phyloP scores from a whole-genome alignment of 257 asterid species.

The Orobanche coerulescens region DNA sequence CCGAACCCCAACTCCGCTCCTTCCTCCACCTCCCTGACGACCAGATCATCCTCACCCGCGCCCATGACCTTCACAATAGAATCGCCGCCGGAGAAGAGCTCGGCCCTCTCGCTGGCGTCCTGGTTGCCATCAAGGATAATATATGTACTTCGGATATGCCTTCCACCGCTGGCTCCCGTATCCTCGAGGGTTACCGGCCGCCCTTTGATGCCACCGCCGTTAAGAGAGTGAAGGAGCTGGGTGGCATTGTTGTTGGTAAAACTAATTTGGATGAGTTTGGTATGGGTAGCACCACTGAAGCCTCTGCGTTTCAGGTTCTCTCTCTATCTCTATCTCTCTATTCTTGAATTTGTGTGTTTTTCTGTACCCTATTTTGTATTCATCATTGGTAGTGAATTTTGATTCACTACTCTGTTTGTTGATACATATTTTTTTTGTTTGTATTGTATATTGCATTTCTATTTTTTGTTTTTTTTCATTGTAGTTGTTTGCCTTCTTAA shows the following conservation, averaged over 20 bases:
- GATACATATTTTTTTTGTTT: too few species aligned
- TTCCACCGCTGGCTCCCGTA: constrained; percentile 83
- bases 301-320: constrained; percentile 84
- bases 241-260: constrained; percentile 84
- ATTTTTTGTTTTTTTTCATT: too few species aligned
- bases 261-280: constrained; percentile 98
- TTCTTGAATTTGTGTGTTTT: too few species aligned
- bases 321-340: too few species aligned
- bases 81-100: constrained; percentile 64
- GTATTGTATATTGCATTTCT: too few species aligned
- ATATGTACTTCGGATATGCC: constrained; percentile 88
- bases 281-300: constrained; percentile 97
- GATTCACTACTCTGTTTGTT: too few species aligned
- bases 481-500: too few species aligned
- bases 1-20: constrained; percentile 73
- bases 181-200: constrained; percentile 70
- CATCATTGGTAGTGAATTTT: too few species aligned
- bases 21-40: constrained; percentile 67
- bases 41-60: too few species aligned
- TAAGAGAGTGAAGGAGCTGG: constrained; percentile 66
- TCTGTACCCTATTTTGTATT: too few species aligned
- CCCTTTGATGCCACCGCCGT: constrained; percentile 90
- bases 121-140: constrained; percentile 85
- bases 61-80: too few species aligned
- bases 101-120: constrained; percentile 81